These are phyloP conservation scores for Fusarium luffae DNA, from an alignment of 2,329 filamentous ascomycete genomes.

Conservation along the genomic window DNA sequence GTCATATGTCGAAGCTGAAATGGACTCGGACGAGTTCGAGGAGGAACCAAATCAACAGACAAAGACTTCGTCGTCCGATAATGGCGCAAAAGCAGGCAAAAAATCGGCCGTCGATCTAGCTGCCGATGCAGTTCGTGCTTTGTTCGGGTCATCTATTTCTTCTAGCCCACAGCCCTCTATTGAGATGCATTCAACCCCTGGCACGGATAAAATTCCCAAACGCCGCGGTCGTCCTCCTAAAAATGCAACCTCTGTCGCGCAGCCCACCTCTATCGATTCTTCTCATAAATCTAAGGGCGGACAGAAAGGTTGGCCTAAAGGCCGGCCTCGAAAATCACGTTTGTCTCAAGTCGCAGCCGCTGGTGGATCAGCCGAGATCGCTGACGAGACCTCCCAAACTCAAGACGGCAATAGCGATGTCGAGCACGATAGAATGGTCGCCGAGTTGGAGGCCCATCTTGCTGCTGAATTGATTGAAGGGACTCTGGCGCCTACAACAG, in stretches of 20 bases:
- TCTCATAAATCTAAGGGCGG: slow-evolving; percentile 39
- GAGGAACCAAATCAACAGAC: slow-evolving; percentile 53
- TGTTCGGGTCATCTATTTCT: slow-evolving; percentile 40
- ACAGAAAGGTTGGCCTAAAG: slow-evolving; percentile 43
- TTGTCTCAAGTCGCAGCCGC: slow-evolving; percentile 25
- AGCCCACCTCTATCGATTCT: slow-evolving; percentile 3
- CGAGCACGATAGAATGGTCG: slow-evolving; percentile 33
- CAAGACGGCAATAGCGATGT: slow-evolving; percentile 14
- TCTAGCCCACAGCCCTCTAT: not conserved
- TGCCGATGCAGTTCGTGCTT: slow-evolving; percentile 48
- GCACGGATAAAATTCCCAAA: slow-evolving; percentile 31
- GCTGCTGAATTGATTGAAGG: slow-evolving; percentile 26
- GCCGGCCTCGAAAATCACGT: slow-evolving; percentile 46
- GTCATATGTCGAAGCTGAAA: slow-evolving; percentile 64
- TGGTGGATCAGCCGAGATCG: not conserved
- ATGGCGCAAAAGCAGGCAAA: not conserved
- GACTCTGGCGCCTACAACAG: not conserved
- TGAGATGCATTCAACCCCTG: not conserved
- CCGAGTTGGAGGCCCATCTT: slow-evolving; percentile 35
- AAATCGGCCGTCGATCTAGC: slow-evolving; percentile 55
- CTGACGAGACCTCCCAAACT: not conserved
- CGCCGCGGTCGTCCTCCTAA: slow-evolving; percentile 50
- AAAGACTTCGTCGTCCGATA: slow-evolving; percentile 10
- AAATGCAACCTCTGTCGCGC: slow-evolving; percentile 25
- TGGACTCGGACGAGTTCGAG: slow-evolving; percentile 55